Evolutionary conservation across 78 protist genomes (phyloP).

Genomic region (Dictyostelium purpureum): DNA sequence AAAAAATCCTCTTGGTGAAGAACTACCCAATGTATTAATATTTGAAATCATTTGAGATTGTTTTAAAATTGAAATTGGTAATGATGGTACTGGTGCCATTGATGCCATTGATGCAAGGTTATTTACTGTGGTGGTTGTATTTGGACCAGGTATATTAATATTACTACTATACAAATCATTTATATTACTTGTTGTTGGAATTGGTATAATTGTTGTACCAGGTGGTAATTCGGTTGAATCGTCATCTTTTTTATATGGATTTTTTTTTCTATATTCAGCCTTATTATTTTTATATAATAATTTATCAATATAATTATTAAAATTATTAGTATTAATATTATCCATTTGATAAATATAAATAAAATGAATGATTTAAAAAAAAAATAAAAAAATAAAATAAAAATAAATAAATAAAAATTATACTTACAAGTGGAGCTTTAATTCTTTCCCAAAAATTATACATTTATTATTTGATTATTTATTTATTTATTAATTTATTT

Average conservation of each 20-base stretch:
- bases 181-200: not conserved
- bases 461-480: not conserved
- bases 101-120: not conserved
- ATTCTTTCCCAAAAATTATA: conserved; percentile 64
- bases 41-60: conserved; percentile 12
- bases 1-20: conserved; percentile 19
- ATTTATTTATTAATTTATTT: not conserved
- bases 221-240: not conserved
- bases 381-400: not conserved
- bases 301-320: too few species aligned
- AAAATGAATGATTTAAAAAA: not conserved
- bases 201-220: not conserved
- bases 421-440: conserved; percentile 65
- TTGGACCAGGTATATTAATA: not conserved
- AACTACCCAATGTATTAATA: conserved; percentile 9
- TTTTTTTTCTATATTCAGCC: conserved; percentile 19
- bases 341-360: not conserved
- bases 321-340: too few species aligned
- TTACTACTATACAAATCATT: not conserved
- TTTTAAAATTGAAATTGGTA: conserved; percentile 26
- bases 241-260: not conserved
- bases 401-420: not conserved
- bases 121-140: not conserved
- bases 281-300: not conserved
- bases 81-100: conserved; percentile 18